Conservation (phyloP, 169 alveolate species). For the Neospora caninum region DNA sequence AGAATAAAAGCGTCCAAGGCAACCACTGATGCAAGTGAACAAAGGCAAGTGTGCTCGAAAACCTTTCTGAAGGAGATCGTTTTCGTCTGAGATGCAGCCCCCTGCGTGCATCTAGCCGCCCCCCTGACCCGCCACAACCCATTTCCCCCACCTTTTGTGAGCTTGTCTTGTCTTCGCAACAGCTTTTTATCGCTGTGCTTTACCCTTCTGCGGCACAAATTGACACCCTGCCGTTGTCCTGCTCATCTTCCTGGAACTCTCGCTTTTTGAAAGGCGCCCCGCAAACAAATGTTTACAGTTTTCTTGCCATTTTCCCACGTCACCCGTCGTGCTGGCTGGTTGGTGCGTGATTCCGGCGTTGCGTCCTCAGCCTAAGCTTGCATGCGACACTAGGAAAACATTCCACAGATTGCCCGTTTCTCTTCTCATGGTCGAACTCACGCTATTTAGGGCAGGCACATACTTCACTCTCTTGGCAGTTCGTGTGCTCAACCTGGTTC, state of each 20-base stretch:
- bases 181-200: neutral
- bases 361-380: neutral
- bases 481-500: no score
- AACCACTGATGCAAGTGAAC: no score
- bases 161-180: neutral
- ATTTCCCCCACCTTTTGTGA: neutral
- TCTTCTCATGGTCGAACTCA: neutral
- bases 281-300: no score
- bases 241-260: no score
- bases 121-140: neutral
- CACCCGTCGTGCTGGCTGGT: neutral
- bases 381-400: neutral
- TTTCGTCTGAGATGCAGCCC: neutral
- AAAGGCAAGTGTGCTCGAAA: no score
- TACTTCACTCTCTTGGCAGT: no score
- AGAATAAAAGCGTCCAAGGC: no score
- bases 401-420: neutral
- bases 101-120: neutral
- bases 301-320: no score
- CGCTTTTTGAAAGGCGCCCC: no score
- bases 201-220: neutral
- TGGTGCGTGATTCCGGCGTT: neutral
- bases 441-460: no score
- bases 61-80: no score
- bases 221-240: no score